These are phyloP conservation scores for Gaertneriomyces sp. DNA, from an alignment of 192 early-diverging fungal species.

Conservation along the genomic window DNA sequence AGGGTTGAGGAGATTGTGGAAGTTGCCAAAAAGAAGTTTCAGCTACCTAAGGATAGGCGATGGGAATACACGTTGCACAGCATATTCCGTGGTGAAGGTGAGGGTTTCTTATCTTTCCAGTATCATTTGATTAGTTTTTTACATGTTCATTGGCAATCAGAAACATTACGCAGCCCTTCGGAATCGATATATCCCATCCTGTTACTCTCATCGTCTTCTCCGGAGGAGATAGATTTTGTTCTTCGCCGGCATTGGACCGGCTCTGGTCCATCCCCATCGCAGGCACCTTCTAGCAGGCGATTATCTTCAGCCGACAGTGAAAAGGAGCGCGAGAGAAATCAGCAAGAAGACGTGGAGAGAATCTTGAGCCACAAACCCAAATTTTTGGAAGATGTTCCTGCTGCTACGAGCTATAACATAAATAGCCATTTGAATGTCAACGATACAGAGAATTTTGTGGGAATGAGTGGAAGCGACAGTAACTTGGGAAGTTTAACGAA, in stretches of 20 bases:
- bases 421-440: no score
- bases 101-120: conserved; percentile 4
- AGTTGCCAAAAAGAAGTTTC: conserved; percentile 46
- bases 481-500: no score
- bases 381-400: conserved; percentile 34
- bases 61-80: conserved; percentile 31
- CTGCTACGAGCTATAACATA: not conserved
- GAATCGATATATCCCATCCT: conserved; percentile 40
- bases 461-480: no score
- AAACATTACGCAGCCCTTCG: conserved; percentile 21
- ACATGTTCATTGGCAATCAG: not conserved
- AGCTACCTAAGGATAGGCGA: conserved; percentile 15
- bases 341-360: conserved; percentile 20
- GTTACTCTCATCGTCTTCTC: conserved; percentile 22
- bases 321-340: not conserved
- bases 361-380: conserved; percentile 23
- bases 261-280: conserved; percentile 10
- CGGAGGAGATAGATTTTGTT: conserved; percentile 45
- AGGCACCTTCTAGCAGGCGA: not conserved
- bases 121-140: not conserved
- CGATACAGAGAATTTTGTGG: no score
- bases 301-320: not conserved
- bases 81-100: conserved; percentile 34
- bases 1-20: conserved; percentile 36
- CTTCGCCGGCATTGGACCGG: conserved; percentile 34